A percentile compares a stretch with the other conserved stretches of the same genome.
Conservation (phyloP, 2,329 filamentous ascomycete species). For the Fusarium stilboides region DNA sequence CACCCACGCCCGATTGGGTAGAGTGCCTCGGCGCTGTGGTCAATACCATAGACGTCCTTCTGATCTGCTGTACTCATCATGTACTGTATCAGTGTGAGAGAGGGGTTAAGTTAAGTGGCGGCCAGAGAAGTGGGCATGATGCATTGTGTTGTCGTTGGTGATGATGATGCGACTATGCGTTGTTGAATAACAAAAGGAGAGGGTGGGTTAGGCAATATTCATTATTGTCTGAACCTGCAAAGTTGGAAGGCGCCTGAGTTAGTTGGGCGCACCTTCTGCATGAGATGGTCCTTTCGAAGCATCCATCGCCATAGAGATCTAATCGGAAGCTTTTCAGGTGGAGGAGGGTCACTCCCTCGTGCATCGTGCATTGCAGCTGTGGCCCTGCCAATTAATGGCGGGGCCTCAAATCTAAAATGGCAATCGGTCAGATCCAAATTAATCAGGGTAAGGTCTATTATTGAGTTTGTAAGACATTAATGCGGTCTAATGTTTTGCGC, state of each 20-base stretch:
- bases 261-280: background rate
- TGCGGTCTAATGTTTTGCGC: constrained; percentile 4
- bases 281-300: constrained; percentile 2
- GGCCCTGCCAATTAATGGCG: constrained; percentile 7
- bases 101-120: constrained; percentile 34
- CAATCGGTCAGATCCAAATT: constrained; percentile 27
- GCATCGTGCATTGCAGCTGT: background rate
- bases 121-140: constrained; percentile 9
- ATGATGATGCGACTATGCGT: constrained; percentile 34
- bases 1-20: constrained; percentile 7
- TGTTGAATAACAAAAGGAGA: constrained; percentile 5
- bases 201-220: constrained; percentile 9
- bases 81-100: constrained; percentile 6
- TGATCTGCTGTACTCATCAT: constrained; percentile 17
- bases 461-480: background rate
- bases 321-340: background rate
- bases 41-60: constrained; percentile 7
- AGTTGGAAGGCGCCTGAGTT: constrained; percentile 15
- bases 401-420: constrained; percentile 30
- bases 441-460: background rate
- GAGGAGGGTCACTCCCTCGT: constrained; percentile 1
- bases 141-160: constrained; percentile 19
- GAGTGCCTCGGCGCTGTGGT: constrained; percentile 1
- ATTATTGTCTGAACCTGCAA: background rate
- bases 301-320: background rate